These are phyloP conservation scores for Vaccinium darrowii DNA, from an alignment of 148 eudicot species.

Conservation along the genomic window DNA sequence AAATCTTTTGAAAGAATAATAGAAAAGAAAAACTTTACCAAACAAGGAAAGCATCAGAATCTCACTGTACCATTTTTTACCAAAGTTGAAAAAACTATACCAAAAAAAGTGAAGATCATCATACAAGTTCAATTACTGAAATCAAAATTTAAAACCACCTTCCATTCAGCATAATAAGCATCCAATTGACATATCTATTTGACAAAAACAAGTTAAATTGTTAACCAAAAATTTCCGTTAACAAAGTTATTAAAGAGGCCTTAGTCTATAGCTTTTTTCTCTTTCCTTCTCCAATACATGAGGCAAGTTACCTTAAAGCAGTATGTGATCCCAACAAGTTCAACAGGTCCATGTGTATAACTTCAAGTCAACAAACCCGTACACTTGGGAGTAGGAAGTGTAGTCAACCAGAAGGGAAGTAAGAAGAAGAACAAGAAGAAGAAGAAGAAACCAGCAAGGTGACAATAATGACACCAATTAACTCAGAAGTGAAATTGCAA, in stretches of 20 bases:
- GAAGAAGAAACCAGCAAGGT: neutral
- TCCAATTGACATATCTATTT: neutral
- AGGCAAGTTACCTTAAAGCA: neutral
- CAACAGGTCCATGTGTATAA: neutral
- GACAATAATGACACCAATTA: neutral
- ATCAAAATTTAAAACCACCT: neutral
- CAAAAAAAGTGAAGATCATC: neutral
- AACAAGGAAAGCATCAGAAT: neutral
- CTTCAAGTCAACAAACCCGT: neutral
- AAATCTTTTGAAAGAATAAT: neutral
- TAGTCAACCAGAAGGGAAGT: neutral
- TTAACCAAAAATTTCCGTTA: neutral
- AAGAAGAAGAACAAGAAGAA: neutral
- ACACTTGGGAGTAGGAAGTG: neutral
- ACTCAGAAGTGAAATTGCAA: neutral
- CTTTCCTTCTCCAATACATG: neutral
- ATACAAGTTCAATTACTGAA: neutral
- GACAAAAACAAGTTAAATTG: neutral
- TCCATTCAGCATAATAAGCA: neutral
- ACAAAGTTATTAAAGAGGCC: no score
- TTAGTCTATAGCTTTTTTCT: neutral
- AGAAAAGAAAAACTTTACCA: neutral
- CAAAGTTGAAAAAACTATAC: neutral
- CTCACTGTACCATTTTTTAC: neutral
- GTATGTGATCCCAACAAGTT: neutral